Percentiles rank a stretch among this genome's conserved stretches.
These are phyloP conservation scores for Xerocomus nothofagi DNA, from an alignment of 1,284 basidiomycete genomes.

Conservation along the genomic window DNA sequence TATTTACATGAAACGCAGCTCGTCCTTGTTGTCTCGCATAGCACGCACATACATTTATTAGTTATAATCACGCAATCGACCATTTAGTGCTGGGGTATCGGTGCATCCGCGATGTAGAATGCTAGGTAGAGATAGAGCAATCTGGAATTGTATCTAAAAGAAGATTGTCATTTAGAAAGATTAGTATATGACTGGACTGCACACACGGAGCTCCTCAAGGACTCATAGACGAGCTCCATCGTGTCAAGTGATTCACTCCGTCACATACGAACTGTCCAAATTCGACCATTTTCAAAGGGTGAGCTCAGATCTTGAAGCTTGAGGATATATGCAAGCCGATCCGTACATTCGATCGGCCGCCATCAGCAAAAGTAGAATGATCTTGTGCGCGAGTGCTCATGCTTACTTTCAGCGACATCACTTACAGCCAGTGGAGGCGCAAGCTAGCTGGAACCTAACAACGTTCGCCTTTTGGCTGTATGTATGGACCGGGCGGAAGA, in stretches of 20 bases:
- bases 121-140: constrained; percentile 8
- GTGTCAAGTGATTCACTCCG: no score
- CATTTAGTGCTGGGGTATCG: constrained; percentile 22
- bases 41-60: constrained; percentile 22
- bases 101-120: constrained; percentile 8
- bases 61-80: constrained; percentile 17
- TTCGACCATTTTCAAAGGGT: background rate
- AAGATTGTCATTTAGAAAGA: background rate
- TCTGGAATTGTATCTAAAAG: background rate
- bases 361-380: no score
- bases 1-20: constrained; percentile 11
- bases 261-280: background rate
- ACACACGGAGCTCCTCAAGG: background rate
- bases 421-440: no score
- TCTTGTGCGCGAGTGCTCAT: no score
- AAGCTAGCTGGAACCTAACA: no score
- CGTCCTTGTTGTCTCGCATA: constrained; percentile 13
- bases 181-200: background rate
- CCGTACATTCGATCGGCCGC: no score
- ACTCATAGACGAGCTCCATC: no score
- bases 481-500: no score
- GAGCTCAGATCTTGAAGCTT: no score
- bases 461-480: no score
- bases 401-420: no score
- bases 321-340: background rate